Base-by-base conservation (phyloP, 2,329 filamentous ascomycete genomes). In the Grosmannia clavigera region DNA sequence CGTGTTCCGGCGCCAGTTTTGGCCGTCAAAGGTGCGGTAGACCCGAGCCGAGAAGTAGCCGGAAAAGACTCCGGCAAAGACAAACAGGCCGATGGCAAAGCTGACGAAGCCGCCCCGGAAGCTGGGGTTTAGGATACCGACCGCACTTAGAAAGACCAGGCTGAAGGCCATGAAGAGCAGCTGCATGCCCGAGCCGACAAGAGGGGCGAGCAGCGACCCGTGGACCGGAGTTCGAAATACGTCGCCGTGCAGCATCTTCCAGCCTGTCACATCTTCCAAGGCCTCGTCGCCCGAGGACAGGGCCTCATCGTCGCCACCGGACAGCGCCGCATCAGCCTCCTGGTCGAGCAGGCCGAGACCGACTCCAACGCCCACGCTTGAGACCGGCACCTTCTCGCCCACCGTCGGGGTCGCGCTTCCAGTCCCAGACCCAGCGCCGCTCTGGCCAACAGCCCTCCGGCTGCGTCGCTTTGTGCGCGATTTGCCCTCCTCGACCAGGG, bases 21-120 rank as follows among this genome's bases (percentile, higher is more conserved):
- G 76, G 25, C 90, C 90, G 38, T 87, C 87, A 68, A 94, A 92
- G 0, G 88, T 92, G 74, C 85, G 87, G 77, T 92, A 95, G 2
- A 95, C 80, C 38, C 89, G 81, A 1, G 85, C 87, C 2, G 89
- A 94, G 73, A 91, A 94, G 74, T 95, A 95, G 12, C 90, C 90
- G 0, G 90, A 94, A 70, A 94, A 91, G 6, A 89, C 69, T 11
- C 90, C 90, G 1, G 89, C 90, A 66, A 94, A 86, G 60, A 95
- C 79, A 71, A 95, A 95, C 25, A 95, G 78, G 1, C 88, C 89
- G 31, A 92, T 78, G 7, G 87, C 90, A 50, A 94, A 88, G 67
- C 87, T 92, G 69, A 94, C 81, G 71, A 95, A 95, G 0, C 90
- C 90, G 61, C 90, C 90, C n/a, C 90, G 85, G 77, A 91, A 94